These are phyloP conservation scores for Talaromyces wortmannii DNA, from an alignment of 495 filamentous ascomycete genomes.

Conservation along the genomic window DNA sequence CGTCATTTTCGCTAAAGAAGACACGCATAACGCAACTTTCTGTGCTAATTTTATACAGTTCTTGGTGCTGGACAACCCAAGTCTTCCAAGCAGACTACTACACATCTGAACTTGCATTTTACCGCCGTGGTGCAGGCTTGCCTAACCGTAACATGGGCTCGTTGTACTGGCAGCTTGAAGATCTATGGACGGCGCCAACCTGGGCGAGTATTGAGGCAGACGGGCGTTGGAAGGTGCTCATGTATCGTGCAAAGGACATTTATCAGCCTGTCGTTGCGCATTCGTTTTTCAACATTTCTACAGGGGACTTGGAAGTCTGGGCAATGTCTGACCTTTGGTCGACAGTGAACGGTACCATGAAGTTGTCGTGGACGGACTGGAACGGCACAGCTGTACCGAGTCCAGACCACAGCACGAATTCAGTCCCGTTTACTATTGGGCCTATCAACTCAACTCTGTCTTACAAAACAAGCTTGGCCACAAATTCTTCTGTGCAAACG, in stretches of 20 bases:
- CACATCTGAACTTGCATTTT: slow-evolving; percentile 43
- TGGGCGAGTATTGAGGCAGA: slow-evolving; percentile 11
- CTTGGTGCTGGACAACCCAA: slow-evolving; percentile 49
- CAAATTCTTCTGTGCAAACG: background rate
- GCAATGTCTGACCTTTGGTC: slow-evolving; percentile 12
- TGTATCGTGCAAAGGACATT: too few species aligned
- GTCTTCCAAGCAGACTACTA: slow-evolving; percentile 52
- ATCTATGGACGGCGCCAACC: slow-evolving; percentile 48
- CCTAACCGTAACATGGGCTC: slow-evolving; percentile 39
- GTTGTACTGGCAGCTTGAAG: slow-evolving; percentile 52
- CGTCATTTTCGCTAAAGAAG: background rate
- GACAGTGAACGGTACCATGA: background rate
- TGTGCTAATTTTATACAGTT: slow-evolving; percentile 10
- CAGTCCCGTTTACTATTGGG: background rate
- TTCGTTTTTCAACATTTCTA: too few species aligned
- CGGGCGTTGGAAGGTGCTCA: too few species aligned
- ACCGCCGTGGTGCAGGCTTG: slow-evolving; percentile 38
- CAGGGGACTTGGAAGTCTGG: slow-evolving; percentile 2
- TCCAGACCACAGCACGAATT: background rate
- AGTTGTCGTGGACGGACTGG: slow-evolving; percentile 1
- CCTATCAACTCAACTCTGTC: background rate
- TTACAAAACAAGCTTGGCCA: background rate
- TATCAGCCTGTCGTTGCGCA: too few species aligned
- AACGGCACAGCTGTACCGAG: background rate
- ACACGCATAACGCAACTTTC: too few species aligned